Base-by-base conservation (phyloP, 495 filamentous ascomycete species). In the Talaromyces thailandensis region DNA sequence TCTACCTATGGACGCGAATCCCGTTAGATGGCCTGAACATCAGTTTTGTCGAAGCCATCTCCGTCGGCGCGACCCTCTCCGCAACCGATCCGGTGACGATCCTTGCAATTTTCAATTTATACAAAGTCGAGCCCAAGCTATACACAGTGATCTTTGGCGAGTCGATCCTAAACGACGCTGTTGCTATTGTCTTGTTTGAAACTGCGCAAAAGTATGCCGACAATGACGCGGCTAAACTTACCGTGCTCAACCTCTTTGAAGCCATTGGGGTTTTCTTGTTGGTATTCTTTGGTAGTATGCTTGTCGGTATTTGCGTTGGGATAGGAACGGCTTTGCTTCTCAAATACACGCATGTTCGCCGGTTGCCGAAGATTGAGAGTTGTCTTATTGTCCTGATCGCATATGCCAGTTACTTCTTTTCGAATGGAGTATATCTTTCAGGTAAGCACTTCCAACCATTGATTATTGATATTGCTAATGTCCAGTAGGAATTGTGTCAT, bases 111-210 rank as follows among this genome's bases (percentile, higher is more conserved):
- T 98, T 98, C 85, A 98, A 96, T 70, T 88, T 95, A 1, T 98
- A 97, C 80, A 96, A 97, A 75, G 94, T 98, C 58, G 94, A 98
- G 71, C 94, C 94, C 9, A 97, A 97, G 75, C 83, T 98, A 5
- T 98, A 98, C 72, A 98, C 94, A 6, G 82, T 98, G 66, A 98
- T 98, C 62, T 98, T 98, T 71, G 94, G 94, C 67, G 94, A 98
- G 74, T 96, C 93, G 32, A 98, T 98, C 58, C 76, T 98, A 56
- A 98, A 98, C 71, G 94, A 98, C 80, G 94, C 94, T 18, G 91
- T 98, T 66, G 94, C 94, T 48, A 98, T 98, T 70, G 94, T 98
- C 63, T 84, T 98, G 67, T 98, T 98, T 75, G 95, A 98, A 76
- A 97, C 94, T 0, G 95, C 94, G 14, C 92, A 96, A 72, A 86